These are phyloP conservation scores for Tricholoma saponaceum DNA, from an alignment of 768 basidiomycete species.

Conservation along the genomic window DNA sequence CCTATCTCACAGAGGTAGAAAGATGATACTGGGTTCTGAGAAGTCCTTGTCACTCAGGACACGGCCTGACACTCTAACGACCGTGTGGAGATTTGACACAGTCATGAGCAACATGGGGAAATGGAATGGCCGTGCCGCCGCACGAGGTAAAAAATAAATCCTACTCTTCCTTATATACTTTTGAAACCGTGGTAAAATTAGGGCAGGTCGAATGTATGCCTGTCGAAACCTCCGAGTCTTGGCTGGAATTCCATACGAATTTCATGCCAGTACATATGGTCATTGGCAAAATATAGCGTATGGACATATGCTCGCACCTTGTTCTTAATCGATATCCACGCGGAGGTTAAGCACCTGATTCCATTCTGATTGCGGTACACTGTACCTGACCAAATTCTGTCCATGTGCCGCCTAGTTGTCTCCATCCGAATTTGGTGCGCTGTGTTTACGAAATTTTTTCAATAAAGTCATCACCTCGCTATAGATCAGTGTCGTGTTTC, in stretches of 20 bases:
- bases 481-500: not conserved
- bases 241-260: no score
- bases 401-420: not conserved
- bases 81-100: constrained; percentile 52
- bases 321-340: not conserved
- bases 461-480: not conserved
- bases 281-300: not conserved
- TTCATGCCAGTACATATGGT: not conserved
- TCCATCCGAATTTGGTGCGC: not conserved
- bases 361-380: not conserved
- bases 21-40: constrained; percentile 75
- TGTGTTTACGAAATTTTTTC: not conserved
- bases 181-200: constrained; percentile 33
- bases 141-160: constrained; percentile 43
- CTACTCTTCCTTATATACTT: constrained; percentile 3
- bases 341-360: not conserved
- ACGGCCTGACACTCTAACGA: constrained; percentile 89
- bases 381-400: not conserved
- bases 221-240: no score
- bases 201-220: constrained; percentile 37
- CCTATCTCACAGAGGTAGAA: constrained; percentile 35
- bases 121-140: constrained; percentile 73
- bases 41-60: constrained; percentile 71
- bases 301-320: not conserved
- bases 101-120: constrained; percentile 93